A percentile compares a stretch with the other conserved stretches of the same genome.
phyloP scores from a whole-genome alignment of 306 rosid species.

The Quillaja saponaria region DNA sequence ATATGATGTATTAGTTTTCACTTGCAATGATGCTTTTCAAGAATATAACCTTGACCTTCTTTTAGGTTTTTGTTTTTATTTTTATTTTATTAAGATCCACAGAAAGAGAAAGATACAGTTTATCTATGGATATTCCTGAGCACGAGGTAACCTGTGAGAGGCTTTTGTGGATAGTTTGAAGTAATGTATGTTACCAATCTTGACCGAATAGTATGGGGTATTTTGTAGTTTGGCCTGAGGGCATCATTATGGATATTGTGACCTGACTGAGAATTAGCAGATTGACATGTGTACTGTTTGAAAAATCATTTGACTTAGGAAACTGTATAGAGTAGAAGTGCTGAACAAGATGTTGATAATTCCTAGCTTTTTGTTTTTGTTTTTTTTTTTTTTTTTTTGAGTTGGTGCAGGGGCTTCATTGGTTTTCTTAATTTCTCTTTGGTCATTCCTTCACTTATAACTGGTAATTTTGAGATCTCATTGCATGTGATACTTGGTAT shows the following conservation, averaged over 20 bases:
- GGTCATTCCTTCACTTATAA: too few relatives aligned
- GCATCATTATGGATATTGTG: background rate
- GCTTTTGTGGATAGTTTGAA: background rate
- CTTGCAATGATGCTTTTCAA: slow-evolving; percentile 5
- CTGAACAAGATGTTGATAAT: too few relatives aligned
- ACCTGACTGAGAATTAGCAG: slow-evolving; percentile 3
- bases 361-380: too few relatives aligned
- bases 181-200: background rate
- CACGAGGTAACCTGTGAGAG: background rate
- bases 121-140: background rate
- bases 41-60: slow-evolving; percentile 2
- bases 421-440: too few relatives aligned
- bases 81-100: slow-evolving; percentile 13
- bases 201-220: background rate
- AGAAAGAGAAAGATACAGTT: slow-evolving; percentile 6
- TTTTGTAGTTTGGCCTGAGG: background rate
- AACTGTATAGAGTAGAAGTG: too few relatives aligned
- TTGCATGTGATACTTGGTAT: too few relatives aligned
- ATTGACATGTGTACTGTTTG: too few relatives aligned
- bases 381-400: too few relatives aligned
- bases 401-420: too few relatives aligned
- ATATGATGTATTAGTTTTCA: background rate
- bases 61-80: background rate
- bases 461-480: too few relatives aligned
- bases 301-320: too few relatives aligned